A percentile compares a stretch with the other conserved stretches of the same genome.
phyloP scores from a whole-genome alignment of 2,329 filamentous ascomycete genomes.

The Trichoderma guizhouense region DNA sequence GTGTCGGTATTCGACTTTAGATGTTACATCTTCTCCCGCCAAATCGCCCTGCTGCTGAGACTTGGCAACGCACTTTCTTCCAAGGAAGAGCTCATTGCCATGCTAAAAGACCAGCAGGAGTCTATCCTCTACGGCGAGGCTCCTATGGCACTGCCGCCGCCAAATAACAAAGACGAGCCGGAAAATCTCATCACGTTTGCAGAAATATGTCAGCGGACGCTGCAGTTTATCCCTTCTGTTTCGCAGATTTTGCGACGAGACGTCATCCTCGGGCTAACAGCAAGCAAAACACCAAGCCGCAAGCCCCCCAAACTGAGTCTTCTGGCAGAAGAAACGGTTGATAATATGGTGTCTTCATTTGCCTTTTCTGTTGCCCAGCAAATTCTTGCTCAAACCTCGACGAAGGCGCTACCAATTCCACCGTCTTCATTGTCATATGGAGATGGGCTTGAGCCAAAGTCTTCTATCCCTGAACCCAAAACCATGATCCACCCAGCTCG shows the following conservation, averaged over 20 bases:
- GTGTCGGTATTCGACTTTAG: constrained; percentile 96
- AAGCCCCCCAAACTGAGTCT: constrained; percentile 30
- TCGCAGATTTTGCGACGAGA: constrained; percentile 79
- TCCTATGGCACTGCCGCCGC: constrained; percentile 44
- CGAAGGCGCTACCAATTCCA: constrained; percentile 64
- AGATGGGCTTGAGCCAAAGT: constrained; percentile 56
- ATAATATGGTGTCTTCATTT: constrained; percentile 75
- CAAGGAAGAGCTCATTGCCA: constrained; percentile 58
- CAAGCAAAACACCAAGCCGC: constrained; percentile 35
- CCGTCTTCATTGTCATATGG: constrained; percentile 49
- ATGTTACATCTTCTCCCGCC: constrained; percentile 88
- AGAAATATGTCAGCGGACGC: constrained; percentile 77
- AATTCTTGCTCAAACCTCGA: constrained; percentile 71
- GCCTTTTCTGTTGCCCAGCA: constrained; percentile 74
- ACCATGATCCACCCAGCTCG: constrained; percentile 68
- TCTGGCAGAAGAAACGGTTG: constrained; percentile 53
- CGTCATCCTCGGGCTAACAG: constrained; percentile 59
- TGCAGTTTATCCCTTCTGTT: constrained; percentile 79
- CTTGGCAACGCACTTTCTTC: constrained; percentile 72
- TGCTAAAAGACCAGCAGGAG: constrained; percentile 61
- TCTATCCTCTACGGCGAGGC: constrained; percentile 56
- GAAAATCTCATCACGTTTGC: constrained; percentile 79
- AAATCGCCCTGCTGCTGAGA: constrained; percentile 76
- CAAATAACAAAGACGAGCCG: constrained; percentile 53
- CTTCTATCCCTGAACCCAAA: constrained; percentile 63